Conservation (phyloP, 1,284 basidiomycete genomes). For the Melampsora americana region DNA sequence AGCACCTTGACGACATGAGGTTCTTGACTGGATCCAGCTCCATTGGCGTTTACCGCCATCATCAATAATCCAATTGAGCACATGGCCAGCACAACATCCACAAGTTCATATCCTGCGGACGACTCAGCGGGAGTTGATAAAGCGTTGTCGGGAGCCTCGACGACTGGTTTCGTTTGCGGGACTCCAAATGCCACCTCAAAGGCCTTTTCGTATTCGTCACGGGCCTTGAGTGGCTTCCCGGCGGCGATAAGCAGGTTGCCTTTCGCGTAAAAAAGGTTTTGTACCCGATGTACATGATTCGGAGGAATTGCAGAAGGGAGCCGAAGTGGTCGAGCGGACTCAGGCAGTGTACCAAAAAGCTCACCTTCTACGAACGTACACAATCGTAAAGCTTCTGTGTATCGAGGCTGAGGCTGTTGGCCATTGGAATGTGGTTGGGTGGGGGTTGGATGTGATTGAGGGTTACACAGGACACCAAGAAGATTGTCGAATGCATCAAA, state of each 20-base stretch:
- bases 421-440: conserved; percentile 50
- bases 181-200: conserved; percentile 49
- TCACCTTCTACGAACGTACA: conserved; percentile 43
- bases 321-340: conserved; percentile 46
- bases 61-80: conserved; percentile 54
- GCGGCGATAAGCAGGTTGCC: conserved; percentile 56
- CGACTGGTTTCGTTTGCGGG: conserved; percentile 8
- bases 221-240: conserved; percentile 49
- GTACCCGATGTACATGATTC: conserved; percentile 56
- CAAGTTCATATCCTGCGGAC: conserved; percentile 43
- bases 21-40: conserved; percentile 50
- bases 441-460: conserved; percentile 37
- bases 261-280: conserved; percentile 58
- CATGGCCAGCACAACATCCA: conserved; percentile 37
- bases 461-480: conserved; percentile 56
- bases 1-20: conserved; percentile 46
- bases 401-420: conserved; percentile 55
- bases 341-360: conserved; percentile 41
- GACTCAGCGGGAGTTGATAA: conserved; percentile 44
- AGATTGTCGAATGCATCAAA: conserved; percentile 57
- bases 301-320: conserved; percentile 51
- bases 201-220: conserved; percentile 56
- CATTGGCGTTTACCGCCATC: conserved; percentile 53
- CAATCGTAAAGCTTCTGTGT: conserved; percentile 48
- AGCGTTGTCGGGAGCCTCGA: conserved; percentile 49